A percentile compares a stretch with the other conserved stretches of the same genome.
Evolutionary conservation across 176 grass and related monocot genomes (phyloP).

Genomic region (Raddia distichophylla): DNA sequence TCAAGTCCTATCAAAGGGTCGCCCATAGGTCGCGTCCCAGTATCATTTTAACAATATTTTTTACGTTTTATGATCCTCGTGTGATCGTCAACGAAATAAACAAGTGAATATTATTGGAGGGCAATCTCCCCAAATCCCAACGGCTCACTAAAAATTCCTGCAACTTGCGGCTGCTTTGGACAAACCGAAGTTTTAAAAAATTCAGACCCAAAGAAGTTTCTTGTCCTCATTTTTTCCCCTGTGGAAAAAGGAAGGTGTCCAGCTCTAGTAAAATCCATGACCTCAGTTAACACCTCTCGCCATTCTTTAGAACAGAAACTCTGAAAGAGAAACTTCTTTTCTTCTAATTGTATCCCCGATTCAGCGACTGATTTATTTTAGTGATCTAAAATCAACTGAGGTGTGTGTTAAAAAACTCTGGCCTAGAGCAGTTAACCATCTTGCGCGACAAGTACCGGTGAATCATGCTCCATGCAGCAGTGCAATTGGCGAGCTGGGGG

Average conservation of each 20-base stretch:
- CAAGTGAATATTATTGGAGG: not conserved
- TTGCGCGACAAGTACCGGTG: too few relatives aligned
- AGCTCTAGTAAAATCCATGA: slow-evolving; percentile 37
- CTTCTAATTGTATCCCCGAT: too few relatives aligned
- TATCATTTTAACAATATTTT: slow-evolving; percentile 15
- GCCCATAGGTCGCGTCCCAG: not conserved
- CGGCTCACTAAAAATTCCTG: slow-evolving; percentile 26
- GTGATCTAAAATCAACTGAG: too few relatives aligned
- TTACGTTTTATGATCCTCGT: not conserved
- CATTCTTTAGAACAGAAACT: too few relatives aligned
- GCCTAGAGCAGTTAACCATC: too few relatives aligned
- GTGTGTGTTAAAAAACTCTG: too few relatives aligned
- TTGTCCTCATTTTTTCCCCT: not conserved
- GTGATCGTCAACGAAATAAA: not conserved
- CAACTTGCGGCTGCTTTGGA: slow-evolving; percentile 37
- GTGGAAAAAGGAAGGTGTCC: slow-evolving; percentile 32
- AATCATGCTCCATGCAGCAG: too few relatives aligned
- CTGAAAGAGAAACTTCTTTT: too few relatives aligned
- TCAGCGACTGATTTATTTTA: too few relatives aligned
- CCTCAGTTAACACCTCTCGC: not conserved
- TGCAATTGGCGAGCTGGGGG: too few relatives aligned
- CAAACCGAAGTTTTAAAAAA: slow-evolving; percentile 21
- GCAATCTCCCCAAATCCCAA: slow-evolving; percentile 49
- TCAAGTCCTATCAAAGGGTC: not conserved
- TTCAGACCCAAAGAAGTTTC: not conserved